A percentile compares a stretch with the other conserved stretches of the same genome.
phyloP scores from a whole-genome alignment of 495 filamentous ascomycete species.

The Tuber brumale region DNA sequence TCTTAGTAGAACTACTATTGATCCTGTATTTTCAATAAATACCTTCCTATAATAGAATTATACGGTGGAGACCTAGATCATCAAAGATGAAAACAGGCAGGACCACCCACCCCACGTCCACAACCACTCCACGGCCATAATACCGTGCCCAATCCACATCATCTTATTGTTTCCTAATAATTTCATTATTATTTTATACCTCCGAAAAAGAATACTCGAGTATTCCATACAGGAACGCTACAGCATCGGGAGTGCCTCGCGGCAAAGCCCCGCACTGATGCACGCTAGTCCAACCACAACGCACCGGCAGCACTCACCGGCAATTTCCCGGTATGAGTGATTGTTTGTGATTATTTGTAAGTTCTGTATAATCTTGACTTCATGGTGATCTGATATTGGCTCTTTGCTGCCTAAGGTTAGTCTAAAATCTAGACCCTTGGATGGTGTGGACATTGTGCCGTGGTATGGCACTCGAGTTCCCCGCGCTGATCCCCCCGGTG shows the following conservation, averaged over 20 bases:
- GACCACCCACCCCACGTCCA: background rate
- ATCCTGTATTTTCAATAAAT: no score
- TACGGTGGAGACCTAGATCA: no score
- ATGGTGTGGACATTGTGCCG: background rate
- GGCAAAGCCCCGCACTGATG: background rate
- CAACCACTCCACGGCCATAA: background rate
- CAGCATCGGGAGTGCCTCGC: background rate
- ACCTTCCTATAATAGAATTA: no score
- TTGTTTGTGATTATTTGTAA: background rate
- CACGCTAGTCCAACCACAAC: background rate
- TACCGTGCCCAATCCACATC: background rate
- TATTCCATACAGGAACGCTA: background rate
- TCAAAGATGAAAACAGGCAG: no score
- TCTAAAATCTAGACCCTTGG: background rate
- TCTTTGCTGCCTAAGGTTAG: background rate
- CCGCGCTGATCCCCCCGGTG: constrained; percentile 1
- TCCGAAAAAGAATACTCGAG: no score
- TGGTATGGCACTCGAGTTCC: background rate
- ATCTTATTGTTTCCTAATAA: background rate
- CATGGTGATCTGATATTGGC: background rate
- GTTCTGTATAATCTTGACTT: background rate
- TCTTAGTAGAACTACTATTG: no score
- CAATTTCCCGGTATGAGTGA: background rate
- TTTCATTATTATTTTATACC: background rate
- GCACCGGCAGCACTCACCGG: background rate